Base-by-base conservation (phyloP, 140 eudicot species). In the Cichorium intybus region DNA sequence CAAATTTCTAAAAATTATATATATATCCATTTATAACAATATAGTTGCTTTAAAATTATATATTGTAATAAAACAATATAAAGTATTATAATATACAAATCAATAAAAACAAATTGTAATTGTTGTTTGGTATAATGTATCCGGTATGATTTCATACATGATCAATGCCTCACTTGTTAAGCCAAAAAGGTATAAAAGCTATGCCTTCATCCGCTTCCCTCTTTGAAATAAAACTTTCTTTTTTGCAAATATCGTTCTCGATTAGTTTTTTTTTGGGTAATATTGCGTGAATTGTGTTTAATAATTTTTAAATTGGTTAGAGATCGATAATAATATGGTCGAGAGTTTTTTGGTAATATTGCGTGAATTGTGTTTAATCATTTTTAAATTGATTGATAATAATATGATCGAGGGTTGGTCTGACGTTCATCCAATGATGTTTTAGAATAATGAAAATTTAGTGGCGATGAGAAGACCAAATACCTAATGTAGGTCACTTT, bases 401-500 rank as follows among this genome's bases (percentile, higher is more conserved):
- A 41, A 23, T 8, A 20, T 41, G 4, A 31, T 64, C 17, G 29
- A 34, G 27, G 20, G 33, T n/a, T 55, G 22, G 7, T 26, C 14
- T 29, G 59, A 45, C 56, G 21, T 72, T 37, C 24, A 21, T 46
- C 53, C 24, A 73, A 31, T 64, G 43, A 56, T 35, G 43, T 29
- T 4, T 54, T 26, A 28, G 11, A 48, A 21, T 54, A 15, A 72
- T 64, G 14, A 64, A 72, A 53, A 61, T 46, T 56, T 47, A 57
- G 61, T 74, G 74, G 18, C 34, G 68, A 57, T 27, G 63, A 48
- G 43, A n/a, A n/a, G 54, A 74, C 73, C 63, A 37, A 66, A 74
- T 57, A 66, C 73, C 73, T 74, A 74, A 74, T 49, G 41, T 66
- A 31, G 63, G 74, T 67, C 79, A 74, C 74, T 66, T 55, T 56